phyloP scores from a whole-genome alignment of 2,329 filamentous ascomycete species.

The Hymenoscyphus salicellus region DNA sequence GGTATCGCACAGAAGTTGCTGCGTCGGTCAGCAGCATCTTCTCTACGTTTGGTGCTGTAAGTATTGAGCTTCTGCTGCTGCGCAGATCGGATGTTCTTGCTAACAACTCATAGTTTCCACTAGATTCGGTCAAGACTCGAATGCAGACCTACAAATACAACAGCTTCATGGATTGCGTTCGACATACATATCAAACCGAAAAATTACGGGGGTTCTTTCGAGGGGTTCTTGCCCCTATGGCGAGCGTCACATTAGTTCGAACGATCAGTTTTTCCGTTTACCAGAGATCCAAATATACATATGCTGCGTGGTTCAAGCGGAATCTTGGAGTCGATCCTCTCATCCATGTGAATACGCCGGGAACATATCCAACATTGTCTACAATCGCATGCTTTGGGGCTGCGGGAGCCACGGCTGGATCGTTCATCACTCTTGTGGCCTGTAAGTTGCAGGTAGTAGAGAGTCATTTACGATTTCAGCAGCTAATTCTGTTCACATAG shows the following conservation, averaged over 20 bases:
- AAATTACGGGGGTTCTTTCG: slow-evolving; percentile 75
- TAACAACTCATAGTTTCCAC: slow-evolving; percentile 55
- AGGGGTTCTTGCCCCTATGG: slow-evolving; percentile 77
- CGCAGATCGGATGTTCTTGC: slow-evolving; percentile 6
- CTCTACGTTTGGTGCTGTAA: slow-evolving; percentile 69
- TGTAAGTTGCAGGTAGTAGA: slow-evolving; percentile 48
- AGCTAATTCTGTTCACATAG: slow-evolving; percentile 39
- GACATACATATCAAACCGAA: slow-evolving; percentile 72
- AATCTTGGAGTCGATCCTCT: slow-evolving; percentile 69
- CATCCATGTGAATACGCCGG: slow-evolving; percentile 66
- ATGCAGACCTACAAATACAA: slow-evolving; percentile 83
- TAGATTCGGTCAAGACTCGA: slow-evolving; percentile 86
- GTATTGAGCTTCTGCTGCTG: slow-evolving; percentile 24
- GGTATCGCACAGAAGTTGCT: slow-evolving; percentile 76
- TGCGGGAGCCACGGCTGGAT: slow-evolving; percentile 75
- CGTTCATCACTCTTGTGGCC: slow-evolving; percentile 74
- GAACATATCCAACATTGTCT: slow-evolving; percentile 68
- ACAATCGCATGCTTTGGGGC: slow-evolving; percentile 74
- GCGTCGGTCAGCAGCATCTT: slow-evolving; percentile 74
- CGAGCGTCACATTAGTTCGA: slow-evolving; percentile 72
- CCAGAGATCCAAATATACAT: slow-evolving; percentile 69
- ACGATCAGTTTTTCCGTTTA: slow-evolving; percentile 80
- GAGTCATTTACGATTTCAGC: slow-evolving; percentile 5
- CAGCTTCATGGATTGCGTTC: slow-evolving; percentile 71
- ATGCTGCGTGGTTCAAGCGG: slow-evolving; percentile 66